Evolutionary conservation across 1,284 basidiomycete genomes (phyloP).

Genomic region (Puccinia coronata): DNA sequence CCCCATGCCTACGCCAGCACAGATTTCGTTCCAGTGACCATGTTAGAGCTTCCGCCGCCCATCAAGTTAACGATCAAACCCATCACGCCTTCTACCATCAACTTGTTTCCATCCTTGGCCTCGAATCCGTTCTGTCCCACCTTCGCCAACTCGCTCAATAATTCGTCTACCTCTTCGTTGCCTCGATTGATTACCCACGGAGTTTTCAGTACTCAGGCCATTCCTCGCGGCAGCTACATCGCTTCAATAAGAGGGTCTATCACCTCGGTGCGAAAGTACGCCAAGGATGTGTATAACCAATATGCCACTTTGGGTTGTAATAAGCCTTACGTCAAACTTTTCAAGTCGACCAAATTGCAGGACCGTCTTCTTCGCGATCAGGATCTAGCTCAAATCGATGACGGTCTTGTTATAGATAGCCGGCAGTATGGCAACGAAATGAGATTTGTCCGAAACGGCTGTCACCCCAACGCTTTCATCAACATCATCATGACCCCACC

Average conservation of each 20-base stretch:
- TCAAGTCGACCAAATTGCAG: slow-evolving; percentile 62
- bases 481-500: slow-evolving; percentile 65
- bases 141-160: slow-evolving; percentile 59
- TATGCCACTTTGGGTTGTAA: slow-evolving; percentile 63
- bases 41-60: slow-evolving; percentile 51
- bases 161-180: slow-evolving; percentile 54
- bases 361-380: neutral
- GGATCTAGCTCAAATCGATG: slow-evolving; percentile 60
- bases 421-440: slow-evolving; percentile 74
- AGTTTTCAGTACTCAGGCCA: slow-evolving; percentile 59
- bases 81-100: slow-evolving; percentile 38
- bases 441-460: slow-evolving; percentile 78
- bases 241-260: slow-evolving; percentile 59
- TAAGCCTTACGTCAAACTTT: slow-evolving; percentile 73
- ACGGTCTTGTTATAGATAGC: slow-evolving; percentile 79
- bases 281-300: slow-evolving; percentile 63
- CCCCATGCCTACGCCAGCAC: slow-evolving; percentile 25
- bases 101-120: slow-evolving; percentile 52
- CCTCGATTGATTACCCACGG: slow-evolving; percentile 60
- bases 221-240: slow-evolving; percentile 60
- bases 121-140: slow-evolving; percentile 67
- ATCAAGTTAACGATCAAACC: slow-evolving; percentile 34
- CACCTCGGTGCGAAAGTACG: slow-evolving; percentile 57
- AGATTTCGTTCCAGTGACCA: slow-evolving; percentile 20
- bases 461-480: slow-evolving; percentile 83